phyloP scores from a whole-genome alignment of 345 rosid species.

The Arabidopsis arenosa region DNA sequence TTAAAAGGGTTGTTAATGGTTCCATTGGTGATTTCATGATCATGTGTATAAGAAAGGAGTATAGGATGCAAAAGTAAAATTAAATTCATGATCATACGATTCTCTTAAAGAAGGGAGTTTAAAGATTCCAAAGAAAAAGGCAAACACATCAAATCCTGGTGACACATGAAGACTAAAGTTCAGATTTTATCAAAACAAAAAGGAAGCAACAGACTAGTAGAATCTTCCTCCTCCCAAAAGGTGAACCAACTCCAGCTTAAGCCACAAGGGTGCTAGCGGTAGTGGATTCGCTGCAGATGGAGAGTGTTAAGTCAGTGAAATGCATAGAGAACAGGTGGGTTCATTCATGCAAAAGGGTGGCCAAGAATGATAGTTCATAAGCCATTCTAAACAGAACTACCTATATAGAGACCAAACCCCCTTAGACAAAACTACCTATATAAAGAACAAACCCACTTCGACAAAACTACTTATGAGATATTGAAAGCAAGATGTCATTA shows the following conservation, averaged over 20 bases:
- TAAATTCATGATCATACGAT: slow-evolving; percentile 4
- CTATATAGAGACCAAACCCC: not conserved
- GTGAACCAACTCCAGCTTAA: slow-evolving; percentile 32
- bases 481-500: not conserved
- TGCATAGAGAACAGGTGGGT: not conserved
- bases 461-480: not conserved
- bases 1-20: not conserved
- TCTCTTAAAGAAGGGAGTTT: not conserved
- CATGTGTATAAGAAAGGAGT: not conserved
- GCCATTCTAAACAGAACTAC: not conserved
- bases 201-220: slow-evolving; percentile 22
- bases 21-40: not conserved
- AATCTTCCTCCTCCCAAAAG: slow-evolving; percentile 16
- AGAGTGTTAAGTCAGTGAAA: not conserved
- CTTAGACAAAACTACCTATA: not conserved
- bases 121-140: slow-evolving; percentile 10
- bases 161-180: slow-evolving; percentile 17
- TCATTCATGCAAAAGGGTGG: not conserved
- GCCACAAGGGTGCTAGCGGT: slow-evolving; percentile 77
- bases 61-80: slow-evolving; percentile 3
- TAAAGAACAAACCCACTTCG: not conserved
- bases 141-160: slow-evolving; percentile 18
- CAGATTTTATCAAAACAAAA: slow-evolving; percentile 16
- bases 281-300: slow-evolving; percentile 63
- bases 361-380: not conserved